phyloP scores from a whole-genome alignment of 257 asterid species.

The Nemophila menziesii region DNA sequence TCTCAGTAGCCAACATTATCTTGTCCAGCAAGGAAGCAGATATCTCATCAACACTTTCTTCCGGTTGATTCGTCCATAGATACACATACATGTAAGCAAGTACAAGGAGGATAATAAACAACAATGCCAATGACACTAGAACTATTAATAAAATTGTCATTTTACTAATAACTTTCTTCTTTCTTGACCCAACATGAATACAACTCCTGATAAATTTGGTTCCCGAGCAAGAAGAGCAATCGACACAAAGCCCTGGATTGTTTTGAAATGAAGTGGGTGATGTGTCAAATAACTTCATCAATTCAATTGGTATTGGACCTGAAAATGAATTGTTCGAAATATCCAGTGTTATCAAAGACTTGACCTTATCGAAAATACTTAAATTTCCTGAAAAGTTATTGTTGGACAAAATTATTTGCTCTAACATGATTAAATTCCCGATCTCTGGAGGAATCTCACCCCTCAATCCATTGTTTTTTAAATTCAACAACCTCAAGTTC shows the following conservation, averaged over 20 bases:
- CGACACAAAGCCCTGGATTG: conserved; percentile 44
- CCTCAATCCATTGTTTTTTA: conserved; percentile 44
- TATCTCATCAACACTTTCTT: conserved; percentile 13
- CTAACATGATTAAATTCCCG: conserved; percentile 48
- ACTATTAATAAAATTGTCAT: conserved; percentile 27
- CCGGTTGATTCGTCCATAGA: conserved; percentile 16
- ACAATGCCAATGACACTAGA: conserved; percentile 24
- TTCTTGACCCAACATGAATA: conserved; percentile 17
- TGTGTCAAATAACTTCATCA: conserved; percentile 24
- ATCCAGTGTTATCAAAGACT: conserved; percentile 37
- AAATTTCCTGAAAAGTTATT: conserved; percentile 52
- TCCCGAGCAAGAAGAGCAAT: conserved; percentile 30
- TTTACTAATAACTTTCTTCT: conserved; percentile 17
- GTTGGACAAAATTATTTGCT: conserved; percentile 48
- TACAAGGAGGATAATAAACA: conserved; percentile 24
- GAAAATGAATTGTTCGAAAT: conserved; percentile 46
- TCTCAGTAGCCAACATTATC: conserved; percentile 58
- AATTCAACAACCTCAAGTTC: conserved; percentile 44
- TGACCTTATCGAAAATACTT: conserved; percentile 29
- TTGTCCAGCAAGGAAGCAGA: conserved; percentile 48
- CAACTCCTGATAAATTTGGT: conserved; percentile 27
- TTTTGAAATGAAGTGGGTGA: conserved; percentile 51
- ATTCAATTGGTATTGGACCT: conserved; percentile 43
- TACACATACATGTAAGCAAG: conserved; percentile 18
- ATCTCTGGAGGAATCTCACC: conserved; percentile 49